Evolutionary conservation across 805 yeast species (phyloP).

Genomic region (Maudiozyma bulderi): DNA sequence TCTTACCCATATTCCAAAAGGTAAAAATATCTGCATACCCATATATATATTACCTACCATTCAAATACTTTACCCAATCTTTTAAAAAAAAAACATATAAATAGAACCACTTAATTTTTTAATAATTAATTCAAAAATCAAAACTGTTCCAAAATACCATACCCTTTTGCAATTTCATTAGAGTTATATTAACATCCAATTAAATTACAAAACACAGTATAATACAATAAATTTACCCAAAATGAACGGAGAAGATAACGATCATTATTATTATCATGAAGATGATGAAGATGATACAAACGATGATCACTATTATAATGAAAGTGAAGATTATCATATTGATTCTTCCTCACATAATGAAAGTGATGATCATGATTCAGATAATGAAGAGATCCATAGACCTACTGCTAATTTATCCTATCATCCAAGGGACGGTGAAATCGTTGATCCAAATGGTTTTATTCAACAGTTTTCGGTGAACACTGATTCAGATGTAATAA

Average conservation of each 20-base stretch:
- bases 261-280: neutral
- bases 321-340: neutral
- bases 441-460: neutral
- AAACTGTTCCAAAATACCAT: no score
- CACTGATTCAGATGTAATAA: slow-evolving; percentile 3
- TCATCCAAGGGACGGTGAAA: slow-evolving; percentile 12
- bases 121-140: no score
- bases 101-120: no score
- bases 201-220: no score
- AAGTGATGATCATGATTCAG: slow-evolving; percentile 18
- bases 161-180: no score
- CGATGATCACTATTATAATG: neutral
- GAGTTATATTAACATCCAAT: no score
- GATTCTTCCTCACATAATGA: neutral
- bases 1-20: no score
- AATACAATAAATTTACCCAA: neutral
- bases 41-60: no score
- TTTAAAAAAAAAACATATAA: no score
- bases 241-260: neutral
- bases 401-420: slow-evolving; percentile 5
- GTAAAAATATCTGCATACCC: no score
- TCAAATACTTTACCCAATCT: no score
- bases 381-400: slow-evolving; percentile 14
- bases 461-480: neutral
- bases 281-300: slow-evolving; percentile 1